Conservation (phyloP, 176 grass and related monocot genomes). For the Rhynchospora tenuis region DNA sequence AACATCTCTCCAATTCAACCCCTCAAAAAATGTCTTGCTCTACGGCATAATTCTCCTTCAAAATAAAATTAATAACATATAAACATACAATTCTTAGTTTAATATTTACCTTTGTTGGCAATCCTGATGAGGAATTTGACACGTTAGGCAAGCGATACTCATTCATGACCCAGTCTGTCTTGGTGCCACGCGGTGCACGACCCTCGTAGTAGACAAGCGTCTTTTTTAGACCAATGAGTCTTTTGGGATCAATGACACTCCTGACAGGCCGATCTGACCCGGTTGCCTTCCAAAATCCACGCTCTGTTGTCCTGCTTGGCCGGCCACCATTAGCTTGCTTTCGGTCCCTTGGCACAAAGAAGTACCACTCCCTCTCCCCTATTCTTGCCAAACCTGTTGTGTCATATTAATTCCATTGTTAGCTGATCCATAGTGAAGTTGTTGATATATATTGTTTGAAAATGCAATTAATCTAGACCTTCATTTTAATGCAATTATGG, state of each 20-base stretch:
- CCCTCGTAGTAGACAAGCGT: slow-evolving; percentile 91
- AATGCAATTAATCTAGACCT: background rate
- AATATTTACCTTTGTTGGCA: slow-evolving; percentile 28
- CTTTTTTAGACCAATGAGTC: slow-evolving; percentile 93
- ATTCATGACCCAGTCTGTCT: slow-evolving; percentile 98
- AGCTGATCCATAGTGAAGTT: background rate
- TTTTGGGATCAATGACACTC: slow-evolving; percentile 63
- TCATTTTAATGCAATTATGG: background rate
- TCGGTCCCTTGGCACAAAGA: slow-evolving; percentile 85
- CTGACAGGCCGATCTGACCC: slow-evolving; percentile 77
- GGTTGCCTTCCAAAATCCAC: slow-evolving; percentile 96
- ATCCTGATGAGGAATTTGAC: background rate
- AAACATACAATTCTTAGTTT: slow-evolving; percentile 6
- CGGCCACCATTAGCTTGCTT: slow-evolving; percentile 47
- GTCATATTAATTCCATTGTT: background rate
- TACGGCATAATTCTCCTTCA: background rate
- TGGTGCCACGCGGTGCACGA: slow-evolving; percentile 61
- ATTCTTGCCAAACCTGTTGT: slow-evolving; percentile 44
- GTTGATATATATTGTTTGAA: background rate
- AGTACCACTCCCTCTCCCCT: slow-evolving; percentile 95
- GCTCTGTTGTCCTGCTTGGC: slow-evolving; percentile 75
- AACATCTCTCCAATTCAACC: background rate
- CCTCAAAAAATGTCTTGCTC: background rate
- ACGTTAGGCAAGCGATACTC: slow-evolving; percentile 77
- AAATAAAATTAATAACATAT: slow-evolving; percentile 1